phyloP scores from a whole-genome alignment of 2,329 filamentous ascomycete genomes.

The Claviceps purpurea region DNA sequence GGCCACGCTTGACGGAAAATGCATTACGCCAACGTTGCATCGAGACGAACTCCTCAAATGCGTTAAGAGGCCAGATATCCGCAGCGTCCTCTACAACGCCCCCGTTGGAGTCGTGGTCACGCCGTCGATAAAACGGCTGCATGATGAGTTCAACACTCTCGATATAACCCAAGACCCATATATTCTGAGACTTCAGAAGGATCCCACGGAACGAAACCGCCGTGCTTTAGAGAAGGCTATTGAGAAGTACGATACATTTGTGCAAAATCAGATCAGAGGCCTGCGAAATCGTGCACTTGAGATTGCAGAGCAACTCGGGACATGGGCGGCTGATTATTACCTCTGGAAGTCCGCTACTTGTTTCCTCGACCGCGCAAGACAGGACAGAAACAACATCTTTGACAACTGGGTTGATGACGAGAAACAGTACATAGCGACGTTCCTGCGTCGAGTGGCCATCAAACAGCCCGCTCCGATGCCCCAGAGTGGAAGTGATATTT shows the following conservation, averaged over 20 bases:
- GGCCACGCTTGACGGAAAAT: slow-evolving; percentile 53
- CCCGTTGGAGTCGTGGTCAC: slow-evolving; percentile 11
- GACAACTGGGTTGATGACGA: slow-evolving; percentile 35
- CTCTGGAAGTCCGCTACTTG: slow-evolving; percentile 35
- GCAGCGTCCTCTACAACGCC: slow-evolving; percentile 18
- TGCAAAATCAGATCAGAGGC: slow-evolving; percentile 39
- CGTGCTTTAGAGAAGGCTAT: slow-evolving; percentile 25
- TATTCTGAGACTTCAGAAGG: slow-evolving; percentile 31
- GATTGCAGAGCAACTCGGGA: slow-evolving; percentile 45
- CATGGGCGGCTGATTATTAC: slow-evolving; percentile 57
- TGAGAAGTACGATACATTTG: slow-evolving; percentile 34
- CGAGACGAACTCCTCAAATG: slow-evolving; percentile 55
- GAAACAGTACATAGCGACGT: slow-evolving; percentile 38
- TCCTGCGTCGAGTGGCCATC: slow-evolving; percentile 25
- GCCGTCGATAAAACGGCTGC: slow-evolving; percentile 30
- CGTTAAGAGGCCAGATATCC: slow-evolving; percentile 52
- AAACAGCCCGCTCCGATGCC: slow-evolving; percentile 7
- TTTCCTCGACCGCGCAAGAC: slow-evolving; percentile 14
- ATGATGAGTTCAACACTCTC: slow-evolving; percentile 26
- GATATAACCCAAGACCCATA: slow-evolving; percentile 50
- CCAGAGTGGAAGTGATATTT: slow-evolving; percentile 22
- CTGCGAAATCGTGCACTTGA: slow-evolving; percentile 36
- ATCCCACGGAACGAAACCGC: slow-evolving; percentile 27
- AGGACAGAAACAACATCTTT: slow-evolving; percentile 13
- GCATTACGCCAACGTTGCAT: slow-evolving; percentile 54